Evolutionary conservation across 257 asterid species (phyloP).

Genomic region (Mentha longifolia): DNA sequence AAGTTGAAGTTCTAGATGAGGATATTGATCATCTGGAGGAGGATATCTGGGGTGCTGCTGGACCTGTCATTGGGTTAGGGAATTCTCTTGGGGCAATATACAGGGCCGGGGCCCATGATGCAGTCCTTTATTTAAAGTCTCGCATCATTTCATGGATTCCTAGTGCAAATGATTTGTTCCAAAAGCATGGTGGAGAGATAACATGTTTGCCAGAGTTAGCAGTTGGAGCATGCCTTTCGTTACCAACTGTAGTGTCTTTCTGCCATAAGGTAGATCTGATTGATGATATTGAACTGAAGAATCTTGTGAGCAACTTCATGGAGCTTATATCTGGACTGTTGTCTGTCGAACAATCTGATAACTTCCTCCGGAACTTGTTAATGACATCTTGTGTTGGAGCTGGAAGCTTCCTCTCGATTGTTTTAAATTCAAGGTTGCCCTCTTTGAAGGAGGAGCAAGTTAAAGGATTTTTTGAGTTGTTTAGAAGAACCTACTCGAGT

Average conservation of each 20-base stretch:
- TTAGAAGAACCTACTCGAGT: conserved; percentile 66
- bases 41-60: conserved; percentile 86
- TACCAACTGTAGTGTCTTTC: conserved; percentile 69
- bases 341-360: conserved; percentile 54
- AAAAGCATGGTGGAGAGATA: conserved; percentile 35
- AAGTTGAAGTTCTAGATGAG: conserved; percentile 43
- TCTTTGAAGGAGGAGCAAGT: conserved; percentile 56
- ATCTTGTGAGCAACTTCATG: conserved; percentile 52
- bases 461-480: conserved; percentile 59
- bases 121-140: conserved; percentile 62
- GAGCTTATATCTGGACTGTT: conserved; percentile 65
- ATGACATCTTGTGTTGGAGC: conserved; percentile 88
- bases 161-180: conserved; percentile 37
- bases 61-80: conserved; percentile 85
- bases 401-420: conserved; percentile 70
- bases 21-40: conserved; percentile 58
- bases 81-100: conserved; percentile 77
- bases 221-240: conserved; percentile 80
- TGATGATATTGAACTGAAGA: conserved; percentile 63
- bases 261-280: conserved; percentile 80
- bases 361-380: conserved; percentile 70
- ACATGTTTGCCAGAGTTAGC: conserved; percentile 49
- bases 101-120: conserved; percentile 73
- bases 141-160: conserved; percentile 74
- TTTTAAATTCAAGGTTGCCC: conserved; percentile 61